A percentile compares a stretch with the other conserved stretches of the same genome.
phyloP scores from a whole-genome alignment of 2,329 filamentous ascomycete genomes.

The Periconia macrospinosa region DNA sequence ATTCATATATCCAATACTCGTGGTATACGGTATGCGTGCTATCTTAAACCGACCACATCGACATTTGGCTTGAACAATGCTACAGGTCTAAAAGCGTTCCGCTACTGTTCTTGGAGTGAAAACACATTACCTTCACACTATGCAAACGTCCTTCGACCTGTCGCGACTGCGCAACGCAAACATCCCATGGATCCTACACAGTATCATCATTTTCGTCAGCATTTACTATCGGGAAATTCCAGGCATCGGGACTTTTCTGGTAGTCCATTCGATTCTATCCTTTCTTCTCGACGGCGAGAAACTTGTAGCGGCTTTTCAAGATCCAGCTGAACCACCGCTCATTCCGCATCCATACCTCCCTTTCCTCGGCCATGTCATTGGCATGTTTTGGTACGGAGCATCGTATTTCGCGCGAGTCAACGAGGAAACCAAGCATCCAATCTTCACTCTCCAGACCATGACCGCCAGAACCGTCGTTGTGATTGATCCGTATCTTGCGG shows the following conservation, averaged over 20 bases:
- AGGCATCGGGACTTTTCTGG: neutral
- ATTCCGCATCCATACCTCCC: constrained; percentile 45
- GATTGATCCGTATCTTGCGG: constrained; percentile 43
- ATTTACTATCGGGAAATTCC: neutral
- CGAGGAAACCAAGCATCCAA: constrained; percentile 27
- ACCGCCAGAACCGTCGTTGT: constrained; percentile 48
- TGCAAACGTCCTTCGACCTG: neutral
- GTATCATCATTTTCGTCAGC: neutral
- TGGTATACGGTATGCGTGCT: too few relatives aligned
- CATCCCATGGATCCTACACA: constrained; percentile 8
- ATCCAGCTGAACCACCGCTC: constrained; percentile 44
- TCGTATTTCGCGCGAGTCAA: constrained; percentile 43
- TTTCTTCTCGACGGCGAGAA: constrained; percentile 11
- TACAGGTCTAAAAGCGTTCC: too few relatives aligned
- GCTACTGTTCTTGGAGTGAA: too few relatives aligned
- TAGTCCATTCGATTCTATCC: constrained; percentile 1
- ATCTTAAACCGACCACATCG: too few relatives aligned
- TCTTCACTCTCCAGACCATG: constrained; percentile 49
- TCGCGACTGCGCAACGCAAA: constrained; percentile 7
- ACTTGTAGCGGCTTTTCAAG: constrained; percentile 11
- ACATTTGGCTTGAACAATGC: too few relatives aligned
- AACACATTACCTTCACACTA: too few relatives aligned
- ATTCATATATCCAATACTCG: too few relatives aligned
- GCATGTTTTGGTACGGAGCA: constrained; percentile 37
- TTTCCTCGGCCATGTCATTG: constrained; percentile 49